Evolutionary conservation across 495 filamentous ascomycete genomes (phyloP).

Genomic region (Penicillium pancosmium): DNA sequence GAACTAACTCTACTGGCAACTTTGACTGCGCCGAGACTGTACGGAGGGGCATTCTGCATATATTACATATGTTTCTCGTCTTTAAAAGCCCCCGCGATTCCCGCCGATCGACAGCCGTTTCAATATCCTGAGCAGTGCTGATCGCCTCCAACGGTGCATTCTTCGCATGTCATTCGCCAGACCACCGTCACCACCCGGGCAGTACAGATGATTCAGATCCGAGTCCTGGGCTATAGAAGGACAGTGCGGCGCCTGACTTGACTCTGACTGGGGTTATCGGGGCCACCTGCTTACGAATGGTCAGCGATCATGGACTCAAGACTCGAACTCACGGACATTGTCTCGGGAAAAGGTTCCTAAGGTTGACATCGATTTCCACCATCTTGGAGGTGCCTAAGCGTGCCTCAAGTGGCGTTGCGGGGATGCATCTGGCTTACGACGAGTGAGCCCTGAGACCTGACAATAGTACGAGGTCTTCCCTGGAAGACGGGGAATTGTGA

Average conservation of each 20-base stretch:
- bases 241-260: background rate
- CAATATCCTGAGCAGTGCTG: background rate
- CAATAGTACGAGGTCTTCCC: too few relatives aligned
- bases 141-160: background rate
- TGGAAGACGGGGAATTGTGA: background rate
- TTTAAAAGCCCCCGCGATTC: conserved; percentile 16
- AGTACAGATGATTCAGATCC: conserved; percentile 1
- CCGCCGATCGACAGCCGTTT: conserved; percentile 7
- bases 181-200: background rate
- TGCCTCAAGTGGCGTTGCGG: background rate
- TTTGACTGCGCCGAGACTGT: background rate
- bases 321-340: background rate
- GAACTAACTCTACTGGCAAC: background rate
- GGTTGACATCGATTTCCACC: too few relatives aligned
- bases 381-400: background rate
- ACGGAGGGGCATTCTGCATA: background rate
- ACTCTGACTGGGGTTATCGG: background rate
- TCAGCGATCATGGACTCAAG: background rate
- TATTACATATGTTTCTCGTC: background rate
- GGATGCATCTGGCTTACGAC: conserved; percentile 1
- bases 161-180: background rate
- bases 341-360: background rate
- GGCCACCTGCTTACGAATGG: background rate
- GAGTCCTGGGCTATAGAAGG: background rate
- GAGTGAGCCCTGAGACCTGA: too few relatives aligned